Evolutionary conservation across 139 green algal genomes (phyloP).

Genomic region (Chlamydomonas sp.): DNA sequence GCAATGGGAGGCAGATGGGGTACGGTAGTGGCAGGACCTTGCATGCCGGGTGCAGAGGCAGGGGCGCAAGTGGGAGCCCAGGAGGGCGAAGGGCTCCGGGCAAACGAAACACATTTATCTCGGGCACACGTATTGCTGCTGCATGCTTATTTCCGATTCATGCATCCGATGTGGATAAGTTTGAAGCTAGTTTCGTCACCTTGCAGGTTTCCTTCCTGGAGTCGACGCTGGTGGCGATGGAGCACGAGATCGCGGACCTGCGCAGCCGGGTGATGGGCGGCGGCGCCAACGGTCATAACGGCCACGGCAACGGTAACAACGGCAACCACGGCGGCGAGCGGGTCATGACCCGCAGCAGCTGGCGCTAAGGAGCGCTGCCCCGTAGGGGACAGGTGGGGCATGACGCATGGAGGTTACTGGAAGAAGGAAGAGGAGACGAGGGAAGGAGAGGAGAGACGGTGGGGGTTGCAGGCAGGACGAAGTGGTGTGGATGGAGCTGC

Average conservation of each 20-base stretch:
- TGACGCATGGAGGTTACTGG: too few relatives aligned
- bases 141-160: not conserved
- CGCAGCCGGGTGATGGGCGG: not conserved
- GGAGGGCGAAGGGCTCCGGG: not conserved
- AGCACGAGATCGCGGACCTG: not conserved
- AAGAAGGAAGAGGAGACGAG: too few relatives aligned
- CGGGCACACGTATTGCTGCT: not conserved
- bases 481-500: too few relatives aligned
- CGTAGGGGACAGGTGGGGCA: too few relatives aligned
- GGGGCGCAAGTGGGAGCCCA: not conserved
- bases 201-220: slow-evolving; percentile 18
- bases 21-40: too few relatives aligned
- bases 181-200: not conserved
- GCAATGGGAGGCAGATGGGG: not conserved
- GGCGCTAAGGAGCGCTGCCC: not conserved
- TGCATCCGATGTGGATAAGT: not conserved
- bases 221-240: slow-evolving; percentile 23
- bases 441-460: too few relatives aligned
- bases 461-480: too few relatives aligned
- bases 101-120: not conserved
- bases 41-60: too few relatives aligned
- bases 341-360: not conserved
- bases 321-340: not conserved
- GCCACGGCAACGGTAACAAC: not conserved
- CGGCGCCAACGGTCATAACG: not conserved